Evolutionary conservation across 2,329 filamentous ascomycete genomes (phyloP), one percentile per base, ranked within the genome.

Genomic region (Acephala macrosclerotiorum): DNA sequence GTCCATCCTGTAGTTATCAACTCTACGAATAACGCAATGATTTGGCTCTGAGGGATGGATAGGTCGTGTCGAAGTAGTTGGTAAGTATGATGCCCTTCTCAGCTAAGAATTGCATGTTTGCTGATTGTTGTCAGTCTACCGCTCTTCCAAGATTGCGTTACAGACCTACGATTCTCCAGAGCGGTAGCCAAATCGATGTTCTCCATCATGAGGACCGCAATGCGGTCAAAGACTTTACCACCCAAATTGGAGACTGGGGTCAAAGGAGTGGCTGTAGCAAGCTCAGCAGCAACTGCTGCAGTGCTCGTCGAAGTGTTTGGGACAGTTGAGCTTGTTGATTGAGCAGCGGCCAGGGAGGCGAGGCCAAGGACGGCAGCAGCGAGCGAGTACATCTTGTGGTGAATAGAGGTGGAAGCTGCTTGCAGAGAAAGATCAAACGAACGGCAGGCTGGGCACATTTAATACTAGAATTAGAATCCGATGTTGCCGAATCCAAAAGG

Each of bases 31-130:
- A 18, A 85, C 85, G 40, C 85, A 81, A 72, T 89, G 89, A 77
- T 90, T 89, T 18, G 87, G 87, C 79, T 88, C 80, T 0, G 83
- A 86, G 0, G 87, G 85, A 72, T 89, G 87, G n/a, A n/a, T n/a
- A n/a, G 0, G 86, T 87, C 38, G 85, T 76, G 16, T 83, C 84
- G 67, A 76, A 82, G 74, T 81, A 84, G 71, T 85, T 84, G 66
- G 80, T 81, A 25, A 90, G 79, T 11, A 81, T 80, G 67, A 90
- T 84, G 35, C 87, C 87, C 73, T 85, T 79, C 38, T 76, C 78
- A 2, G 84, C 84, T 36, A 87, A 78, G 74, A 79, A 83, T 64
- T 77, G 75, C 20, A 85, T 75, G 71, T 82, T 83, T 71, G 70
- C 57, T 59, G 26, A 29, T 5, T 8, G 12, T 26, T 49, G 20